Evolutionary conservation across 768 basidiomycete genomes (phyloP).

Genomic region (Coprinopsis cinerea): DNA sequence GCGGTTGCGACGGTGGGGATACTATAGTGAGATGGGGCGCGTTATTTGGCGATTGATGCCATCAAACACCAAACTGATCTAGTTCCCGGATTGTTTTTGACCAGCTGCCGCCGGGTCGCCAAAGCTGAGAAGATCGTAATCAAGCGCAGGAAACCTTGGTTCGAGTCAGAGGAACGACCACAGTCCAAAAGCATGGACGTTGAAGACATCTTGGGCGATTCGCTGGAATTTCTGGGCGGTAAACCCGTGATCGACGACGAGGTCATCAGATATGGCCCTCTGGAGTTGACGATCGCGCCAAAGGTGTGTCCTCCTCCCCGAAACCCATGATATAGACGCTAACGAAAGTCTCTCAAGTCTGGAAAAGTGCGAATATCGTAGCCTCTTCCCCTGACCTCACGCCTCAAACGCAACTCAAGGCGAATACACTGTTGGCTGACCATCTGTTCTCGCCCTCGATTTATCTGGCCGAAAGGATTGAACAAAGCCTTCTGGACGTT

Average conservation of each 20-base stretch:
- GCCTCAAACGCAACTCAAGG: constrained; percentile 30
- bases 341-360: too few species aligned
- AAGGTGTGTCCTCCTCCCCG: constrained; percentile 36
- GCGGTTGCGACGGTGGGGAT: constrained; percentile 7
- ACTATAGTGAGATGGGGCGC: constrained; percentile 1
- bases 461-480: constrained; percentile 60
- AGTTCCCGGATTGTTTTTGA: background rate
- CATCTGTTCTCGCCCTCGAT: constrained; percentile 68
- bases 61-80: constrained; percentile 5
- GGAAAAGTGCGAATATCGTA: constrained; percentile 43
- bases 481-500: constrained; percentile 44
- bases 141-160: background rate
- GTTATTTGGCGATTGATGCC: constrained; percentile 5
- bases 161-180: background rate
- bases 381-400: constrained; percentile 1
- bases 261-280: constrained; percentile 46
- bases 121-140: background rate
- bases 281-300: constrained; percentile 48
- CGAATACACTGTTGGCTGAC: constrained; percentile 67
- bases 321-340: background rate
- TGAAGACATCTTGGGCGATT: constrained; percentile 51
- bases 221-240: constrained; percentile 46
- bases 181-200: constrained; percentile 13
- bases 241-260: constrained; percentile 36
- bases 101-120: too few species aligned